Conservation (phyloP, 176 grass and related monocot genomes). For the Elaeis guineensis region DNA sequence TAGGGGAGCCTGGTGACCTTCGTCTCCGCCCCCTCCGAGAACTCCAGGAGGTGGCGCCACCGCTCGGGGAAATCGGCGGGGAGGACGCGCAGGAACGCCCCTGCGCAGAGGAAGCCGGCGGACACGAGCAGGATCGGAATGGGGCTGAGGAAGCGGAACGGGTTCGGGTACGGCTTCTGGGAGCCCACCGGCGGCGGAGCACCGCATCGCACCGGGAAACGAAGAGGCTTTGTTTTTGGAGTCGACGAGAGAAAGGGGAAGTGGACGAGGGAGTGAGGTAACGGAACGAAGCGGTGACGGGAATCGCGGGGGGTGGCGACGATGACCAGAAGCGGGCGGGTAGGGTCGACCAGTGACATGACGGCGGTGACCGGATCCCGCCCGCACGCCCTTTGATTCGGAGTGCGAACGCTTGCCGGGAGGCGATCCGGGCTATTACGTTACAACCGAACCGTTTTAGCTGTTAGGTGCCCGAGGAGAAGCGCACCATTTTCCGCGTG, state of each 20-base stretch:
- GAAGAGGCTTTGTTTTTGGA: neutral
- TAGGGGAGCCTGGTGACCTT: neutral
- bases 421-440: too few species aligned
- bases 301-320: neutral
- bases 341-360: neutral
- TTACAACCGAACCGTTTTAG: neutral
- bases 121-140: neutral
- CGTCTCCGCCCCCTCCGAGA: constrained; percentile 3
- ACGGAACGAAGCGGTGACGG: neutral
- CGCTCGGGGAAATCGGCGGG: neutral
- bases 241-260: too few species aligned
- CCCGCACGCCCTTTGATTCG: neutral
- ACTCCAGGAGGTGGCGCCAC: constrained; percentile 2
- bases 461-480: neutral
- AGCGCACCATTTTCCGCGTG: neutral
- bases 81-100: neutral
- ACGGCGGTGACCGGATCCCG: neutral
- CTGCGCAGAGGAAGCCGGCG: neutral
- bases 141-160: neutral
- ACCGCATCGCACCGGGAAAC: neutral
- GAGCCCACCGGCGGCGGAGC: neutral
- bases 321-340: neutral
- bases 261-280: neutral
- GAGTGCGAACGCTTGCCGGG: neutral
- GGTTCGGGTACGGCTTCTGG: neutral